Evolutionary conservation across 208 protist species (phyloP).

Genomic region (Leishmania tropica): DNA sequence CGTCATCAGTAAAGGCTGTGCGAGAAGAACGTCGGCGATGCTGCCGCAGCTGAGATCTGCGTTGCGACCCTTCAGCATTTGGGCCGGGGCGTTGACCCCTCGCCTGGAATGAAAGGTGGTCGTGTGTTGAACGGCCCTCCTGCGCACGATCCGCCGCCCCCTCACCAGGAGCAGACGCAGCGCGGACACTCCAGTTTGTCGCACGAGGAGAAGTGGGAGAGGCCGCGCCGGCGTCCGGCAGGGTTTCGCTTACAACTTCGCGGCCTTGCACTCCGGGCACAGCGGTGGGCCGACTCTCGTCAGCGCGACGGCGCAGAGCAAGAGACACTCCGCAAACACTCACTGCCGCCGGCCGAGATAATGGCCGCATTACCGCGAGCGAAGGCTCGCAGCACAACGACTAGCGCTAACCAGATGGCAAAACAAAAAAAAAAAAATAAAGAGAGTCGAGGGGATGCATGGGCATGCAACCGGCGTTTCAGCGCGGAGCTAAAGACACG

Average conservation of each 20-base stretch:
- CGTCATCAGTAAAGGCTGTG: background rate
- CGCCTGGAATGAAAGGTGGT: conserved; percentile 6
- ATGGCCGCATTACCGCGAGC: background rate
- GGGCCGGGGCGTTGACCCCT: conserved; percentile 4
- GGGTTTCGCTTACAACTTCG: background rate
- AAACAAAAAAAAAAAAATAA: conserved; percentile 15
- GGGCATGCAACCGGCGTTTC: background rate
- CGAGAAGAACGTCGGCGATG: background rate
- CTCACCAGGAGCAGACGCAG: background rate
- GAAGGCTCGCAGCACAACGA: background rate
- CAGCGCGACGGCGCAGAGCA: background rate
- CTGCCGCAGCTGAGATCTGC: background rate
- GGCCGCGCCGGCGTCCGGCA: background rate
- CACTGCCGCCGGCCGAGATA: background rate
- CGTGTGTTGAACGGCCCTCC: conserved; percentile 4
- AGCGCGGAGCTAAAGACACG: background rate
- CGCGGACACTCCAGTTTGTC: background rate
- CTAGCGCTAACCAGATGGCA: background rate
- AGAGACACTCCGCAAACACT: background rate
- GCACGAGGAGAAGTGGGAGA: background rate
- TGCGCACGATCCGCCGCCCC: background rate
- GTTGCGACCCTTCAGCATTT: background rate
- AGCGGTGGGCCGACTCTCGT: background rate
- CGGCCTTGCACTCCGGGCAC: background rate
- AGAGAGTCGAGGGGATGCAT: background rate